Base-by-base conservation (phyloP, 2,329 filamentous ascomycete genomes). In the Byssothecium circinans region DNA sequence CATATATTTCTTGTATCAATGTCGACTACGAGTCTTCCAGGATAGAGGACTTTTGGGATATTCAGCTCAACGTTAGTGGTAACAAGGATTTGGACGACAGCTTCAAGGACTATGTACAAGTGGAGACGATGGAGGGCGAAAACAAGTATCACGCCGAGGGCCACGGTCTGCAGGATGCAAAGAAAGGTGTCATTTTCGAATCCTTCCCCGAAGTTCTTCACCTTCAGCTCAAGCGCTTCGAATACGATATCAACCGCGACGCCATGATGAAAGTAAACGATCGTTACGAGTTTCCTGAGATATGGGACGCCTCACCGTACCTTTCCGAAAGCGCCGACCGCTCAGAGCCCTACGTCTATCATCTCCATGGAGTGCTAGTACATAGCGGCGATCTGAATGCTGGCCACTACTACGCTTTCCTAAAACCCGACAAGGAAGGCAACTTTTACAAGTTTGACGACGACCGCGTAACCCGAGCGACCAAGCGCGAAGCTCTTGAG, bases 211-310 rank as follows among this genome's bases (percentile, higher is more conserved):
- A 95, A 43, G 91, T 99, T 2, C 77, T 99, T 18, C 92, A 99
- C 69, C 78, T 99, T 34, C 94, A 99, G 70, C 81, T 99, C 50
- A 97, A 97, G 75, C 87, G 94, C 43, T 99, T 99, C 71, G 91
- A 99, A 69, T 99, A 99, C 74, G 94, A 99, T 72, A 88, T 96
- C 62, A 87, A 95, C 59, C 85, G 89, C 60, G 92, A 97, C 67
- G 91, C 90, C 55, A 96, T 97, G 89, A 96, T 95, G 87, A 99
- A 99, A 75, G 91, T 99, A 68, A 95, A 95, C 63, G 90, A 95
- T 61, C 85, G 89, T 47, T 92, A 94, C 74, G 90, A 95, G 64
- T 95, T 94, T 57, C 90, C 89, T 1, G 89, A 95, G 50, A 75
- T 82, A 47, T 90, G 91, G 62, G 89, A 95, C 65, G 89, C 91